Conservation (phyloP, 805 yeast species). For the Dipodascopsis tothii region DNA sequence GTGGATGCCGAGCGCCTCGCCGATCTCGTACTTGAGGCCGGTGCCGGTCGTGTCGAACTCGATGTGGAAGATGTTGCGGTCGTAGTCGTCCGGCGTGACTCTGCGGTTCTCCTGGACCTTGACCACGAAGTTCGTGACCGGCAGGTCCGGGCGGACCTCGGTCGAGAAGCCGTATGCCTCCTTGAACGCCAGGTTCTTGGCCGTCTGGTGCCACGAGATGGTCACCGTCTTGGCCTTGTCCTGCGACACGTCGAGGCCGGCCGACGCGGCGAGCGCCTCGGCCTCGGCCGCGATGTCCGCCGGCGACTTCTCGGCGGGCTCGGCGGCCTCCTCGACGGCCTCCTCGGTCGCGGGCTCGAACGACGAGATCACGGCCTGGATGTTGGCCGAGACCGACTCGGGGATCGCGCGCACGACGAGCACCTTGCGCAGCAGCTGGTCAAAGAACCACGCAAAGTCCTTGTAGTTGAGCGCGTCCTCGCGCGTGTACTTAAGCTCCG, state of each 20-base stretch:
- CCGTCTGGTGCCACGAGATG: slow-evolving; percentile 41
- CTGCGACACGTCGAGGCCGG: slow-evolving; percentile 28
- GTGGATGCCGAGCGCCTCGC: slow-evolving; percentile 94
- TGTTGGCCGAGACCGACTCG: slow-evolving; percentile 19
- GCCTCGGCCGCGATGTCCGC: slow-evolving; percentile 7
- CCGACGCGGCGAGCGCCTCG: slow-evolving; percentile 5
- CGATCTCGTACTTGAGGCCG: slow-evolving; percentile 83
- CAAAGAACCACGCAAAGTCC: slow-evolving; percentile 19
- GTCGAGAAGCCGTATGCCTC: slow-evolving; percentile 63
- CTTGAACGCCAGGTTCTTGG: slow-evolving; percentile 66
- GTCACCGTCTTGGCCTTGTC: slow-evolving; percentile 24
- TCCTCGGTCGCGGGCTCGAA: slow-evolving; percentile 48
- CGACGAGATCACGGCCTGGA: slow-evolving; percentile 23
- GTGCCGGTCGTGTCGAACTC: slow-evolving; percentile 90
- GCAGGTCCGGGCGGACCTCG: slow-evolving; percentile 79
- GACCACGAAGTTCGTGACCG: slow-evolving; percentile 75
- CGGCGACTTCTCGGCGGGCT: slow-evolving; percentile 15
- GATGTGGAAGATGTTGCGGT: slow-evolving; percentile 91
- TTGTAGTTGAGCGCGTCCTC: slow-evolving; percentile 13
- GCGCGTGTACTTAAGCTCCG: slow-evolving; percentile 31
- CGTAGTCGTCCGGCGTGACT: slow-evolving; percentile 81
- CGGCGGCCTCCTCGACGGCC: slow-evolving; percentile 56
- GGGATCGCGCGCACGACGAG: slow-evolving; percentile 22
- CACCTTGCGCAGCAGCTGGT: slow-evolving; percentile 18
- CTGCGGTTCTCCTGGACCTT: slow-evolving; percentile 88